A percentile compares a stretch with the other conserved stretches of the same genome.
phyloP scores from a whole-genome alignment of 208 protist species.

The Endotrypanum monterogeii region DNA sequence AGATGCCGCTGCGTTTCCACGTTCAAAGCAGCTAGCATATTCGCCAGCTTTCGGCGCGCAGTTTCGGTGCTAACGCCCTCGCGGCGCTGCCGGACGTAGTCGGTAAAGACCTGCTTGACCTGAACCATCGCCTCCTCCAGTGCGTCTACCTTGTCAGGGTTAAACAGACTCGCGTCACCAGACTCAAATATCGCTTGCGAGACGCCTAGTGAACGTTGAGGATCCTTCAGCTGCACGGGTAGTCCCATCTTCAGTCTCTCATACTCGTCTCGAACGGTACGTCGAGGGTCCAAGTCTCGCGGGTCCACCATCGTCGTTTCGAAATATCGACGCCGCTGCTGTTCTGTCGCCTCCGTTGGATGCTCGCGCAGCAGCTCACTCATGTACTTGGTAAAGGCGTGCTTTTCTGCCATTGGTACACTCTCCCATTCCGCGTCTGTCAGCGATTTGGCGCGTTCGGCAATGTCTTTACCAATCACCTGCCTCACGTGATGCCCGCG shows the following conservation, averaged over 20 bases:
- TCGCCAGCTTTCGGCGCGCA: conserved; percentile 70
- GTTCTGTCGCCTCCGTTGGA: conserved; percentile 76
- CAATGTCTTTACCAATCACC: conserved; percentile 46
- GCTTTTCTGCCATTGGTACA: conserved; percentile 74
- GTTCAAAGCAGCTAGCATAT: conserved; percentile 76
- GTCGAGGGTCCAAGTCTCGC: conserved; percentile 55
- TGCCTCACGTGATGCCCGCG: conserved; percentile 32
- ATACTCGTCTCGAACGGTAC: conserved; percentile 69
- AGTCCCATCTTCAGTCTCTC: conserved; percentile 83
- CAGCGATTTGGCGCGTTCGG: conserved; percentile 70
- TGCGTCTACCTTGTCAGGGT: conserved; percentile 64
- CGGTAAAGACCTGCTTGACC: conserved; percentile 86
- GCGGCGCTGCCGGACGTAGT: conserved; percentile 77
- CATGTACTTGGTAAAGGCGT: conserved; percentile 84
- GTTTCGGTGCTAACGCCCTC: conserved; percentile 79
- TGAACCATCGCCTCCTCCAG: conserved; percentile 83
- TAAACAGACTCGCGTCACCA: conserved; percentile 71
- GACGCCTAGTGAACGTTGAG: conserved; percentile 66
- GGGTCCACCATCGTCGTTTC: conserved; percentile 83
- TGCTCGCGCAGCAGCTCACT: conserved; percentile 48
- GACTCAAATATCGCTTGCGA: conserved; percentile 79
- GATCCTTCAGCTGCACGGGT: conserved; percentile 73
- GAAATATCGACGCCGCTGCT: conserved; percentile 87
- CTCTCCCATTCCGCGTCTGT: conserved; percentile 83
- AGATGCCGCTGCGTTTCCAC: conserved; percentile 78